Conservation (phyloP, 345 rosid genomes). For the Euphorbia pulcherrima region DNA sequence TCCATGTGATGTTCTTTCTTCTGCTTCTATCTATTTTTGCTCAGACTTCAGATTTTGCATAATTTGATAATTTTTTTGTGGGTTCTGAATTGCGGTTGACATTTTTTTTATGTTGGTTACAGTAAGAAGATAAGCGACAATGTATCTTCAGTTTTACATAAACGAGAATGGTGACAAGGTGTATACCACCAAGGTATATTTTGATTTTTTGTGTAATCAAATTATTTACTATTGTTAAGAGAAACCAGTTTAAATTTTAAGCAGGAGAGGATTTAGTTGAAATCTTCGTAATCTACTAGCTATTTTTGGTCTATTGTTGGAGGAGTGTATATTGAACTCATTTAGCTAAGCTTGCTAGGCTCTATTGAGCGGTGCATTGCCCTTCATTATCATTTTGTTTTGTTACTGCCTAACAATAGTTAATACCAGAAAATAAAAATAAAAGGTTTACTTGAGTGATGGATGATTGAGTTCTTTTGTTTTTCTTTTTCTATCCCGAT, state of each 20-base stretch:
- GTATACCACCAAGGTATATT: conserved; percentile 71
- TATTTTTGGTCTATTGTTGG: neutral
- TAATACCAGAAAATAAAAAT: neutral
- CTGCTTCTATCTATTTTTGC: neutral
- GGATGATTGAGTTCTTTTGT: neutral
- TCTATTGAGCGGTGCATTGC: too few relatives aligned
- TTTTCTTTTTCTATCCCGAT: neutral
- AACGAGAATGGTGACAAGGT: conserved; percentile 78
- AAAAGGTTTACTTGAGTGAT: too few relatives aligned
- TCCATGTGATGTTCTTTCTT: neutral
- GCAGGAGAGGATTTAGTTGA: neutral
- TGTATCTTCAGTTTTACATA: conserved; percentile 79
- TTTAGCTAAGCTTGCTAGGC: too few relatives aligned
- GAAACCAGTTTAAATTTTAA: neutral
- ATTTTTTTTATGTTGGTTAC: neutral
- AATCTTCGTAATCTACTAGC: neutral
- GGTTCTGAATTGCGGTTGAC: neutral
- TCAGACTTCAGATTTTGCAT: neutral
- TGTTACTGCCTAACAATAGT: neutral
- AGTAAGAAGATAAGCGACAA: conserved; percentile 8
- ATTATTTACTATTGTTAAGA: neutral
- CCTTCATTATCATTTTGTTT: neutral
- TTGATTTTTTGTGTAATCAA: neutral
- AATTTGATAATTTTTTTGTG: neutral
- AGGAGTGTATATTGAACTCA: neutral